These are phyloP conservation scores for Beauveria caledonica DNA, from an alignment of 2,329 filamentous ascomycete species.

Conservation along the genomic window DNA sequence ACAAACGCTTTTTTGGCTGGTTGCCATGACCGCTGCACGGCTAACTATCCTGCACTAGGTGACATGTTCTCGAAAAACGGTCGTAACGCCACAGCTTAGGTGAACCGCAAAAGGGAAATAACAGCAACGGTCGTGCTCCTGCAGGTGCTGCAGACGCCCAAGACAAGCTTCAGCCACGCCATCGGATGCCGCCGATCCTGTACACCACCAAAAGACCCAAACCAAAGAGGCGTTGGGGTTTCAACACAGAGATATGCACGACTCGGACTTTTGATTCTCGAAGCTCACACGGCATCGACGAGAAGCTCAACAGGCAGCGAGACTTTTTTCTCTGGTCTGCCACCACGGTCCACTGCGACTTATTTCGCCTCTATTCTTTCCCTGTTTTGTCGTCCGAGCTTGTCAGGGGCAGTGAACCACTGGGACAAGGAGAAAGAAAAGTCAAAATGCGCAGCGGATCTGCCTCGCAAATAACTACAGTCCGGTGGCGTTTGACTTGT, in stretches of 20 bases:
- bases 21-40: not conserved
- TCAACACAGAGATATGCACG: not conserved
- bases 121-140: too few relatives aligned
- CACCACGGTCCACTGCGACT: not conserved
- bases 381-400: not conserved
- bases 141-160: not conserved
- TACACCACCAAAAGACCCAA: not conserved
- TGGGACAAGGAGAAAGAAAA: not conserved
- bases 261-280: not conserved
- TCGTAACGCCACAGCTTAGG: not conserved
- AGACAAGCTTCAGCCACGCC: not conserved
- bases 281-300: not conserved
- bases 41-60: not conserved
- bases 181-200: not conserved
- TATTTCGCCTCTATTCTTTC: not conserved
- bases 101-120: too few relatives aligned
- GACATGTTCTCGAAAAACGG: not conserved
- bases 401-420: not conserved
- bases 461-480: not conserved
- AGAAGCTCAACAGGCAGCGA: not conserved
- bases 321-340: too few relatives aligned
- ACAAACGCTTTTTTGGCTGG: not conserved
- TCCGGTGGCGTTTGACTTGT: conserved; percentile 1
- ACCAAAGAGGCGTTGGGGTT: too few relatives aligned
- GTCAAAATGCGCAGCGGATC: not conserved